Base-by-base conservation (phyloP, 1,284 basidiomycete genomes). In the Trametes hirsuta region DNA sequence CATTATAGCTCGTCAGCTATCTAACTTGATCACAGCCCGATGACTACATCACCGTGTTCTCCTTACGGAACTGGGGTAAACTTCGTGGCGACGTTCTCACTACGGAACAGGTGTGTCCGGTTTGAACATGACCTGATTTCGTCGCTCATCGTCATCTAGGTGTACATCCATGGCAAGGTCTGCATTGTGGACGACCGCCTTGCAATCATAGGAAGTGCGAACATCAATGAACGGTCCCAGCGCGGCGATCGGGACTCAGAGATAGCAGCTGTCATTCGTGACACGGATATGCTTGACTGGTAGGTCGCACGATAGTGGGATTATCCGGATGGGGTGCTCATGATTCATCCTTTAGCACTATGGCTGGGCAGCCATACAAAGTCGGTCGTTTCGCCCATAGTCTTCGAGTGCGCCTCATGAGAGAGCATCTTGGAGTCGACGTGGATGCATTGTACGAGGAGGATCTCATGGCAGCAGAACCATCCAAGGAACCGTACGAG, bases 151-250 rank as follows among this genome's bases (percentile, higher is more conserved):
- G 37, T 34, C 12, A 15, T 11, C 40, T 51, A 91, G 86, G 89
- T 96, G 15, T 96, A 97, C 73, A 94, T 96, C 62, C 94, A 96
- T 72, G 92, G 84, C 53, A 95, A 95, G 78, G 84, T 89, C 30
- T 96, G 97, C 80, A 90, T 99, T 55, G 95, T 98, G 10, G 97
- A 99, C 73, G 97, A 99, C 71, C 89, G 95, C 36, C 81, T 97
- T 45, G 96, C 90, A n/a, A 94, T 99, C 66, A 98, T 98, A 68
- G 97, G 97, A n/a, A 97, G 95, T 59, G 97, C 97, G 18, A 99
- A 99, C 74, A 97, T 99, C 81, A 99, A 99, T 72, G 97, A 99
- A 75, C 87, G 97, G 36, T 97, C 94, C 35, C 94, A 95, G 74
- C 84, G 94, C 22, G 97, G 97, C 40, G 97, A 99, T 74, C 89